Evolutionary conservation across 192 early-diverging fungal genomes (phyloP).

Genomic region (Podila horticola): DNA sequence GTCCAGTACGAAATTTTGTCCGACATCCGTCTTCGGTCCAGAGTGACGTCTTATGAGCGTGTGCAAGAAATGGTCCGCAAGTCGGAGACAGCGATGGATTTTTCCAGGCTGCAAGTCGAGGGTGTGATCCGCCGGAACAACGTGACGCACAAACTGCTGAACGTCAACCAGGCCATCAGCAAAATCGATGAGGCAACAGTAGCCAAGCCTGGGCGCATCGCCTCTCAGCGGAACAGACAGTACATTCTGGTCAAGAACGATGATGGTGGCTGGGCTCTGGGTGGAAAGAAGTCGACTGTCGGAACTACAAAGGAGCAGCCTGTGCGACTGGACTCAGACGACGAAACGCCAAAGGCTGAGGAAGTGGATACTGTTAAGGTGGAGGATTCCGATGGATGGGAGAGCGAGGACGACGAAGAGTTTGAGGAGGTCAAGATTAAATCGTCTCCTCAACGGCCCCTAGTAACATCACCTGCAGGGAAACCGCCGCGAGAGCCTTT

Average conservation of each 20-base stretch:
- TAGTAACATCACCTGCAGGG: not conserved
- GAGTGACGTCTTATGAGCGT: slow-evolving; percentile 80
- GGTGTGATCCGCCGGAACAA: slow-evolving; percentile 84
- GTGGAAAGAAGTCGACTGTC: slow-evolving; percentile 33
- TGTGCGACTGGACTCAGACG: slow-evolving; percentile 45
- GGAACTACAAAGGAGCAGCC: slow-evolving; percentile 31
- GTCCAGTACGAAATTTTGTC: slow-evolving; percentile 94
- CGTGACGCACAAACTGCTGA: slow-evolving; percentile 78
- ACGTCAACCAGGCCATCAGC: slow-evolving; percentile 57
- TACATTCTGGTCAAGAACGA: slow-evolving; percentile 91
- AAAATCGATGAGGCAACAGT: slow-evolving; percentile 20
- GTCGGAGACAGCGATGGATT: slow-evolving; percentile 82
- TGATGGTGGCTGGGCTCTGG: slow-evolving; percentile 76
- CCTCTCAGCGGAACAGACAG: slow-evolving; percentile 81
- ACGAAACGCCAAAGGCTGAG: slow-evolving; percentile 44
- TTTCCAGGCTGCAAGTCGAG: slow-evolving; percentile 91
- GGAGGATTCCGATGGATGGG: slow-evolving; percentile 1
- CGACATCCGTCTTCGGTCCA: slow-evolving; percentile 84
- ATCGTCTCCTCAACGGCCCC: not conserved
- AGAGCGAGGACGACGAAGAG: slow-evolving; percentile 20
- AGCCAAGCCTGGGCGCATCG: slow-evolving; percentile 70
- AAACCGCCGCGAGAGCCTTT: not conserved
- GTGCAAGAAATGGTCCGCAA: slow-evolving; percentile 76
- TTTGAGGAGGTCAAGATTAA: slow-evolving; percentile 61
- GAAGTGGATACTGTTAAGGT: slow-evolving; percentile 22